phyloP scores from a whole-genome alignment of 306 rosid species.

The Vigna radiata region DNA sequence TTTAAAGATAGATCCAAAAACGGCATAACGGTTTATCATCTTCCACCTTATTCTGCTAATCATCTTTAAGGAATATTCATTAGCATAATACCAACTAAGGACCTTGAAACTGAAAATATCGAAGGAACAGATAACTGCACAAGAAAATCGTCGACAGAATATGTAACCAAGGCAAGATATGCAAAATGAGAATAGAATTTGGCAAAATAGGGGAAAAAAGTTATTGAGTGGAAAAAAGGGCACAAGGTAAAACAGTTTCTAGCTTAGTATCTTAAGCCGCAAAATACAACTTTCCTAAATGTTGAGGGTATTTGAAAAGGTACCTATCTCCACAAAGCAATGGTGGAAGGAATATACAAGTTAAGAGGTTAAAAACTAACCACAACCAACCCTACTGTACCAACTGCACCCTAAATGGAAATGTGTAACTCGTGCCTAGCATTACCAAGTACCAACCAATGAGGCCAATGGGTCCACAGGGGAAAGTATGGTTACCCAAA shows the following conservation, averaged over 20 bases:
- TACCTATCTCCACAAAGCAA: slow-evolving; percentile 65
- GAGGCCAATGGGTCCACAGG: slow-evolving; percentile 47
- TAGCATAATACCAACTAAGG: slow-evolving; percentile 34
- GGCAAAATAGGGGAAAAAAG: slow-evolving; percentile 44
- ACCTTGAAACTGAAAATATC: slow-evolving; percentile 1
- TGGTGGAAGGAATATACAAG: slow-evolving; percentile 74
- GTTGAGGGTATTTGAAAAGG: slow-evolving; percentile 56
- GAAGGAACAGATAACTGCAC: slow-evolving; percentile 13
- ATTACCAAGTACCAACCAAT: slow-evolving; percentile 32
- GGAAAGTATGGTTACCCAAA: slow-evolving; percentile 51
- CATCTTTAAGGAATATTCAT: slow-evolving; percentile 43
- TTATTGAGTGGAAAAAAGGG: slow-evolving; percentile 46
- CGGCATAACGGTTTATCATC: not conserved
- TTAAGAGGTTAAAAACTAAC: slow-evolving; percentile 63
- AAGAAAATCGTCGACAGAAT: slow-evolving; percentile 41
- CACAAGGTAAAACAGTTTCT: slow-evolving; percentile 47
- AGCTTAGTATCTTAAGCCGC: slow-evolving; percentile 53
- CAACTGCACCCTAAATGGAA: slow-evolving; percentile 56
- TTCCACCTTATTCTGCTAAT: slow-evolving; percentile 1
- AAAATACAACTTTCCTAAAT: slow-evolving; percentile 70
- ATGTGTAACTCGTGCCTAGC: slow-evolving; percentile 47
- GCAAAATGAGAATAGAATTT: slow-evolving; percentile 42
- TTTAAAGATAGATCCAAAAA: not conserved
- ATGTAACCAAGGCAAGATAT: slow-evolving; percentile 39
- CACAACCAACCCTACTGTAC: slow-evolving; percentile 64